Conservation (phyloP, 176 grass and related monocot genomes). For the Zea mays region DNA sequence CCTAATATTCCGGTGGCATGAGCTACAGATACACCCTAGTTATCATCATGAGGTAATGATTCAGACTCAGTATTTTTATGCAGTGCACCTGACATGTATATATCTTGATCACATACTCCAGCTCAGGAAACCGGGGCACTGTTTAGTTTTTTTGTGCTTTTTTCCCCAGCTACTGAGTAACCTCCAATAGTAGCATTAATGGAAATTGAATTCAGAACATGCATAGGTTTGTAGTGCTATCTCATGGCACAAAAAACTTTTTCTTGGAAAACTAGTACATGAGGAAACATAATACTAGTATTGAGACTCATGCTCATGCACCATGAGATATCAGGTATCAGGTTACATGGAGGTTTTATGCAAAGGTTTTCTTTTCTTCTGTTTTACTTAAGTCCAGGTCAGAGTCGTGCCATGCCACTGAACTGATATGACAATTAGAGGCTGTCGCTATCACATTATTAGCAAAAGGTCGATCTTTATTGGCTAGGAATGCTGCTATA, state of each 20-base stretch:
- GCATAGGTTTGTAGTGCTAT: constrained; percentile 5
- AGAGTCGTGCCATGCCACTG: background rate
- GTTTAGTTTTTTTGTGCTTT: background rate
- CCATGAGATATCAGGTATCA: background rate
- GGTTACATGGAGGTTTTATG: background rate
- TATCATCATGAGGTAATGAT: constrained; percentile 31
- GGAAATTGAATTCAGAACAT: background rate
- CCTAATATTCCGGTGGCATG: constrained; percentile 79
- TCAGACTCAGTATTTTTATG: background rate
- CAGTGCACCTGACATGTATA: background rate
- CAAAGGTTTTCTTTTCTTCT: background rate
- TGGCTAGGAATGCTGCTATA: background rate
- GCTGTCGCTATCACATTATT: background rate
- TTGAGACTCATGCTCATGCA: too few species aligned
- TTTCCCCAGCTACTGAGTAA: constrained; percentile 12
- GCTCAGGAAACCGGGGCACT: background rate
- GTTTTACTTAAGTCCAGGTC: background rate
- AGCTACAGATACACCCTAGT: constrained; percentile 17
- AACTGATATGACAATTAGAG: constrained; percentile 16
- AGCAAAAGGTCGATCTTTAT: background rate
- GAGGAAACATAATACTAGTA: background rate
- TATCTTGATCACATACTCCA: constrained; percentile 10
- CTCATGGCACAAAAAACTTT: background rate
- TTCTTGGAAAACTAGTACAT: constrained; percentile 5
- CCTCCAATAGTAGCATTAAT: background rate